phyloP scores from a whole-genome alignment of 345 rosid genomes.

The Euclidium syriacum region DNA sequence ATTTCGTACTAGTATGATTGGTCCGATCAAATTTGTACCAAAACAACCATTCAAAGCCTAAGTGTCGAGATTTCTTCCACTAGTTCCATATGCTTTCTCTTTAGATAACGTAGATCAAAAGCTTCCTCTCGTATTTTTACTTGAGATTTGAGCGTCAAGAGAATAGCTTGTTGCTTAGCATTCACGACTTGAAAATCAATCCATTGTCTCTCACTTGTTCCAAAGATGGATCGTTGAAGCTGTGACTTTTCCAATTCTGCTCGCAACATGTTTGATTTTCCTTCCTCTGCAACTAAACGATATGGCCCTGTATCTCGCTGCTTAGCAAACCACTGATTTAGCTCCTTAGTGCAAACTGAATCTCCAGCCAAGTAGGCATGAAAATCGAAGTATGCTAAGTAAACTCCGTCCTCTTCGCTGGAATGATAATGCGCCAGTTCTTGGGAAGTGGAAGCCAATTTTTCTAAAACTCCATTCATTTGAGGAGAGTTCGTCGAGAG shows the following conservation, averaged over 20 bases:
- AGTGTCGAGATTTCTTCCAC: slow-evolving; percentile 74
- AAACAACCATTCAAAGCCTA: too few relatives aligned
- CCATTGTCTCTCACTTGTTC: slow-evolving; percentile 98
- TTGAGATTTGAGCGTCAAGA: slow-evolving; percentile 77
- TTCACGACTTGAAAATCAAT: slow-evolving; percentile 96
- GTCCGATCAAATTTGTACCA: too few relatives aligned
- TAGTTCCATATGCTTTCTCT: slow-evolving; percentile 87
- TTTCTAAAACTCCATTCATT: slow-evolving; percentile 94
- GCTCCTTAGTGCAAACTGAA: slow-evolving; percentile 74
- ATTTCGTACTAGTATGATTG: too few relatives aligned
- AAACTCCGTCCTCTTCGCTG: slow-evolving; percentile 82
- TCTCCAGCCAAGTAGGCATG: slow-evolving; percentile 83
- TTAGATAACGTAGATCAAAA: slow-evolving; percentile 89
- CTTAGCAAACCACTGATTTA: slow-evolving; percentile 88
- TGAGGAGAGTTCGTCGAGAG: slow-evolving; percentile 80
- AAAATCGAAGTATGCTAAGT: slow-evolving; percentile 87
- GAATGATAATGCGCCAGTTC: slow-evolving; percentile 89
- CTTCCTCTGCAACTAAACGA: slow-evolving; percentile 90
- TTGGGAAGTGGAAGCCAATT: slow-evolving; percentile 76
- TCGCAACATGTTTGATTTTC: slow-evolving; percentile 73
- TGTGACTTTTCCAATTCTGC: slow-evolving; percentile 85
- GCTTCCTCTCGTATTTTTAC: slow-evolving; percentile 90
- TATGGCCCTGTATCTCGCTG: slow-evolving; percentile 90
- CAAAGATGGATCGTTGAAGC: slow-evolving; percentile 86
- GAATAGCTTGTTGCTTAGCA: slow-evolving; percentile 94